Percentiles rank a stretch among this genome's conserved stretches.
These are phyloP conservation scores for Ambrosiella xylebori DNA, from an alignment of 2,329 filamentous ascomycete species.

Conservation along the genomic window DNA sequence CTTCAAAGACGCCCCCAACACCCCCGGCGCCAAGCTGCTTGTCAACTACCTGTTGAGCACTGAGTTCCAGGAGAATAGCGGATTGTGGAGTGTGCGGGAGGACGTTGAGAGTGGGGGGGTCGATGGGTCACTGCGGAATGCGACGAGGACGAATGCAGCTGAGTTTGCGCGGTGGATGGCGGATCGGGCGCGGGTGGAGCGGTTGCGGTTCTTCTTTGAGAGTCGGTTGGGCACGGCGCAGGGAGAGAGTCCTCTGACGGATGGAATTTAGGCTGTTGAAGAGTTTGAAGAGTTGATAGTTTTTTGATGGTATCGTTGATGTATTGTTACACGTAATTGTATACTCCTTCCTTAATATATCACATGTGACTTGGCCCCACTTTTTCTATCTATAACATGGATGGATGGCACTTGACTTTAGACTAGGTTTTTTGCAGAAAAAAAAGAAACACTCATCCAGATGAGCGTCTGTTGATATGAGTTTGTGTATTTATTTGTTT, in stretches of 20 bases:
- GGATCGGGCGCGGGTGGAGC: slow-evolving; percentile 25
- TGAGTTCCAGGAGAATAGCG: slow-evolving; percentile 21
- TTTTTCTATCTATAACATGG: no score
- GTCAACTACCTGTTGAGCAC: slow-evolving; percentile 28
- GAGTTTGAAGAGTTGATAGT: background rate
- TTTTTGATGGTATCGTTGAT: background rate
- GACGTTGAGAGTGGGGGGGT: slow-evolving; percentile 20
- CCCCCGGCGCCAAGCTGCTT: slow-evolving; percentile 33
- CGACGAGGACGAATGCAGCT: slow-evolving; percentile 20
- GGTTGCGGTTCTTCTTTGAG: slow-evolving; percentile 26
- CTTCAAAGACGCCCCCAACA: slow-evolving; percentile 29
- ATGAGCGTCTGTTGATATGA: background rate
- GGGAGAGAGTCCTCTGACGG: slow-evolving; percentile 23
- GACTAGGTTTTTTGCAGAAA: no score
- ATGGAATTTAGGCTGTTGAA: slow-evolving; percentile 15
- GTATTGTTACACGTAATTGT: background rate
- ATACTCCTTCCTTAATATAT: background rate
- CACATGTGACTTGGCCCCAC: no score
- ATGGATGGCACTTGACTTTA: no score
- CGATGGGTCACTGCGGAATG: slow-evolving; percentile 19
- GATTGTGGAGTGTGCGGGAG: slow-evolving; percentile 21
- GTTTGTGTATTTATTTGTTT: background rate
- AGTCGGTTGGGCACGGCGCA: slow-evolving; percentile 24
- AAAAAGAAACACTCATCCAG: no score
- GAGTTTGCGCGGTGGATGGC: slow-evolving; percentile 26